These are phyloP conservation scores for Mycosphaerella sp. DNA, from an alignment of 2,329 filamentous ascomycete genomes.

Conservation along the genomic window DNA sequence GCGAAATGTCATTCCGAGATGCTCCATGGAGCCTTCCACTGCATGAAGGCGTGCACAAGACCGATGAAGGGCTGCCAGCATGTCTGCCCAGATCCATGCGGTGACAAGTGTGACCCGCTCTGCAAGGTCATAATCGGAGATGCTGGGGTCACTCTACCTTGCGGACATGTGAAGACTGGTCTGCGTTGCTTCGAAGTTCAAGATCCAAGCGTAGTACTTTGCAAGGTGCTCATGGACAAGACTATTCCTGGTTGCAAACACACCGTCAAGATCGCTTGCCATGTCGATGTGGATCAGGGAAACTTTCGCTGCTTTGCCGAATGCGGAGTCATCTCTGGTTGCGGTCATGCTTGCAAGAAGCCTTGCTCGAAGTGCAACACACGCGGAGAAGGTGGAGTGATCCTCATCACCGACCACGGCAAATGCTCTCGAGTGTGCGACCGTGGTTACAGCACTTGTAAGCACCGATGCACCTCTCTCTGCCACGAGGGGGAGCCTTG, in stretches of 20 bases:
- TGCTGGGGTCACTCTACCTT: conserved; percentile 25
- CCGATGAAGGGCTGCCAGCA: conserved; percentile 38
- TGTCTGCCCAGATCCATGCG: conserved; percentile 39
- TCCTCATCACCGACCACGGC: conserved; percentile 40
- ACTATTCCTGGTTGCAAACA: no score
- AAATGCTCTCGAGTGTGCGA: conserved; percentile 47
- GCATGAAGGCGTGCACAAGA: conserved; percentile 38
- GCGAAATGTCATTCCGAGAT: conserved; percentile 42
- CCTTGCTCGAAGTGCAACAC: conserved; percentile 42
- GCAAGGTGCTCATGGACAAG: conserved; percentile 40
- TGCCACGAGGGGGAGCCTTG: conserved; percentile 52
- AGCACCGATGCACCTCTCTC: conserved; percentile 46
- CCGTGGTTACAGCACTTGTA: conserved; percentile 49
- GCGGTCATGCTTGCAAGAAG: conserved; percentile 54
- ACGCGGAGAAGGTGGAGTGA: conserved; percentile 20
- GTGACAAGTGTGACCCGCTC: conserved; percentile 36
- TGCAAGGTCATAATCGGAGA: conserved; percentile 33
- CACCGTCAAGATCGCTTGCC: no score
- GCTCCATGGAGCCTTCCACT: conserved; percentile 40
- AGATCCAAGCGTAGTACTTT: conserved; percentile 44
- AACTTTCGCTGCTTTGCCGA: no score
- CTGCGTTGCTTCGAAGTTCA: conserved; percentile 36
- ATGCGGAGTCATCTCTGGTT: conserved; percentile 36
- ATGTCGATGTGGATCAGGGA: no score
- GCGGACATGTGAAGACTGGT: conserved; percentile 26